Conservation (phyloP, 2,329 filamentous ascomycete species). For the Penicillium sclerotigenum region DNA sequence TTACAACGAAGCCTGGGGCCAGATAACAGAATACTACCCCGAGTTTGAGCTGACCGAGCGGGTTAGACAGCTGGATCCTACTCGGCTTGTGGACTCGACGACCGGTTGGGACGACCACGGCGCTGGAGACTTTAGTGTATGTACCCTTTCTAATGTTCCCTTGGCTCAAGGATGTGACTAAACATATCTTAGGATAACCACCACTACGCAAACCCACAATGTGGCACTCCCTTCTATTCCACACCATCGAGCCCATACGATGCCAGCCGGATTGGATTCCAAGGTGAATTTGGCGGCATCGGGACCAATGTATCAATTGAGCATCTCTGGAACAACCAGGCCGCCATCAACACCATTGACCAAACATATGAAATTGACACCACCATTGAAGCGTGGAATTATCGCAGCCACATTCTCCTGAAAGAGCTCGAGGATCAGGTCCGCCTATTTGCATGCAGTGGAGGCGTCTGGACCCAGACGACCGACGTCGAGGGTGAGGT, state of each 20-base stretch:
- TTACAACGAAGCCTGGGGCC: constrained; percentile 72
- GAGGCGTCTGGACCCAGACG: constrained; percentile 70
- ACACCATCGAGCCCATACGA: constrained; percentile 56
- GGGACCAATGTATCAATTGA: constrained; percentile 63
- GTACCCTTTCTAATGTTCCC: neutral
- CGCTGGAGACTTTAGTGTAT: constrained; percentile 59
- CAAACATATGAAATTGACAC: constrained; percentile 66
- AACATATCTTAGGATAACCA: constrained; percentile 57
- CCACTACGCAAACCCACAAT: constrained; percentile 69
- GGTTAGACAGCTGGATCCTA: constrained; percentile 59
- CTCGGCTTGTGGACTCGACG: constrained; percentile 60
- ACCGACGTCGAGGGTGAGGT: constrained; percentile 73
- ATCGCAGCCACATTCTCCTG: constrained; percentile 56
- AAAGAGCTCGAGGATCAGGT: constrained; percentile 49
- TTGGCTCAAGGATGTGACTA: neutral
- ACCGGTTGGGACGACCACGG: constrained; percentile 68
- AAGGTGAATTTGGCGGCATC: constrained; percentile 69
- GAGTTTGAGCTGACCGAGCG: constrained; percentile 57
- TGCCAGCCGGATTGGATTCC: constrained; percentile 60
- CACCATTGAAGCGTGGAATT: constrained; percentile 62
- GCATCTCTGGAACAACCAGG: constrained; percentile 63
- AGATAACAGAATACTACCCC: constrained; percentile 51
- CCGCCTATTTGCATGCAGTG: constrained; percentile 60
- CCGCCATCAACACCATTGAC: constrained; percentile 59
- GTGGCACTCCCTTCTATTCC: constrained; percentile 67